phyloP scores from a whole-genome alignment of 352 stramenopile genomes.

The Hyaloperonospora brassicae region DNA sequence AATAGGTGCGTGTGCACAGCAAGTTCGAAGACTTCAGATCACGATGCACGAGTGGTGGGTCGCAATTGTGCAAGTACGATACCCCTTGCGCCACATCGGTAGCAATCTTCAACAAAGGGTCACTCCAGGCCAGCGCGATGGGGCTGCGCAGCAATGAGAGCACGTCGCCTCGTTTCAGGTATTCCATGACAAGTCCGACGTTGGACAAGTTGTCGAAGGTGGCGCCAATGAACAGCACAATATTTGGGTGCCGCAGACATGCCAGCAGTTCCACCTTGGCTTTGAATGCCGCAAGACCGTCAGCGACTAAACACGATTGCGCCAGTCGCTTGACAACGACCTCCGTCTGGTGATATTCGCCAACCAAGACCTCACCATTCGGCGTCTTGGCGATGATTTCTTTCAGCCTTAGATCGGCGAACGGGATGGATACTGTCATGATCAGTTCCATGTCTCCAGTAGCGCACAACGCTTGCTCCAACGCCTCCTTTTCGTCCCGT shows the following conservation, averaged over 20 bases:
- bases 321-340: conserved; percentile 74
- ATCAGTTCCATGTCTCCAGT: conserved; percentile 47
- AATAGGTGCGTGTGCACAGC: conserved; percentile 62
- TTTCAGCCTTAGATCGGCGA: conserved; percentile 62
- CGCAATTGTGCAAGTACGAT: conserved; percentile 75
- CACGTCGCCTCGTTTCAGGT: conserved; percentile 67
- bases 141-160: conserved; percentile 47
- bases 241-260: conserved; percentile 76
- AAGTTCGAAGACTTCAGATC: conserved; percentile 81
- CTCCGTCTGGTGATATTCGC: conserved; percentile 66
- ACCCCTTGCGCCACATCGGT: conserved; percentile 77
- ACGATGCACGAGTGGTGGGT: conserved; percentile 69
- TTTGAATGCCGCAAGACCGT: conserved; percentile 67
- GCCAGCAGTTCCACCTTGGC: conserved; percentile 69
- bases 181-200: conserved; percentile 70
- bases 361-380: conserved; percentile 55
- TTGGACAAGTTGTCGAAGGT: conserved; percentile 79
- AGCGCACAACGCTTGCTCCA: conserved; percentile 43
- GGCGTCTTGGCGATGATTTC: conserved; percentile 64
- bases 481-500: conserved; percentile 45
- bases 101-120: conserved; percentile 71
- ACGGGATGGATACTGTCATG: conserved; percentile 68
- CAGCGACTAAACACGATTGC: conserved; percentile 45
- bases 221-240: conserved; percentile 81
- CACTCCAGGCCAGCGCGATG: conserved; percentile 67